These are phyloP conservation scores for Anisodus tanguticus DNA, from an alignment of 257 asterid species.

Conservation along the genomic window DNA sequence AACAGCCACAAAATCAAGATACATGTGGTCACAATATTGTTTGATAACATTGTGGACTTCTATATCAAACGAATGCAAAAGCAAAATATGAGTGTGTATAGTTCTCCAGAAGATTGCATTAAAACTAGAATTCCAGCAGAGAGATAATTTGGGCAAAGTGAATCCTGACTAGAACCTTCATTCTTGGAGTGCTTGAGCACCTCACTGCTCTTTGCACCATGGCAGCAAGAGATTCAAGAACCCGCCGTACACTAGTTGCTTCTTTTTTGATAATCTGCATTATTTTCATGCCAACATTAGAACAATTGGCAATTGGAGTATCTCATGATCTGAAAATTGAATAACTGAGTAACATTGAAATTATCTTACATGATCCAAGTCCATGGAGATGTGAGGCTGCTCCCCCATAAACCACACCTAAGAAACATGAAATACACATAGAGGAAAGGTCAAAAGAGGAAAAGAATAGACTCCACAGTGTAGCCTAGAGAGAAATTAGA, in stretches of 20 bases:
- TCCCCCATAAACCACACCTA: constrained; percentile 58
- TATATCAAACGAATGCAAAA: no score
- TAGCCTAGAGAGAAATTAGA: constrained; percentile 2
- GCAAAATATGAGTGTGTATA: no score
- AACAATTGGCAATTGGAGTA: constrained; percentile 6
- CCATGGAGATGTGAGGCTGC: constrained; percentile 59
- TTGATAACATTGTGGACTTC: no score
- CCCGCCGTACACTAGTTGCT: no score
- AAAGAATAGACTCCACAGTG: constrained; percentile 19
- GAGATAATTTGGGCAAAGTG: constrained; percentile 51
- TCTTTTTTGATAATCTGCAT: constrained; percentile 42
- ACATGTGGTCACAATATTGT: neutral
- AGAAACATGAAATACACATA: neutral
- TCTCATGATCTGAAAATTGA: constrained; percentile 14
- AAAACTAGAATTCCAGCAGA: constrained; percentile 37
- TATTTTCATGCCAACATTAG: constrained; percentile 20
- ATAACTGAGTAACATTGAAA: constrained; percentile 24
- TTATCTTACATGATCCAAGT: constrained; percentile 53
- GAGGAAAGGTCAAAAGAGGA: neutral
- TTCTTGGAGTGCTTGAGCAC: constrained; percentile 64
- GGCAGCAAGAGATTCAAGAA: constrained; percentile 26
- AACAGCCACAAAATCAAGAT: neutral
- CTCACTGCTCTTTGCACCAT: constrained; percentile 67
- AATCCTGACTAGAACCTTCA: constrained; percentile 55
- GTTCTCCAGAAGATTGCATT: no score